These are phyloP conservation scores for Cordyceps sp. DNA, from an alignment of 2,329 filamentous ascomycete species.

Conservation along the genomic window DNA sequence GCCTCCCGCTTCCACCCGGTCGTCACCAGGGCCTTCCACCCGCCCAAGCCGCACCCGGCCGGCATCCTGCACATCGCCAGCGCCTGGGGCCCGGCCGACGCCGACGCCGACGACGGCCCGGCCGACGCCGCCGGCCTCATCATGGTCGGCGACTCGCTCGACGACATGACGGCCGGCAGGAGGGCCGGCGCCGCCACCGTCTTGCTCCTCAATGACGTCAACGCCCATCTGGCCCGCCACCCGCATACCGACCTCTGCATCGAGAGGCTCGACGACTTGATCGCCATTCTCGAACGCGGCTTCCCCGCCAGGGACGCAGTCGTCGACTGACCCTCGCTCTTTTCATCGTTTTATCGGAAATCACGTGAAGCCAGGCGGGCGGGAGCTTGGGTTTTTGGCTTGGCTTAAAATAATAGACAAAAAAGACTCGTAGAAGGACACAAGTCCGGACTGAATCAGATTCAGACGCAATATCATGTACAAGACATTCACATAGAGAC, in stretches of 20 bases:
- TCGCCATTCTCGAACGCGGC: constrained; percentile 57
- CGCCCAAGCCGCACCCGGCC: constrained; percentile 75
- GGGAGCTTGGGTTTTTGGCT: too few species aligned
- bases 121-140: constrained; percentile 32
- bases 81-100: constrained; percentile 61
- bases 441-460: too few species aligned
- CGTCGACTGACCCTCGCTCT: too few species aligned
- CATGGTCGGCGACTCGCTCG: constrained; percentile 67
- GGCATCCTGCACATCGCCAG: constrained; percentile 76
- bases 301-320: constrained; percentile 37
- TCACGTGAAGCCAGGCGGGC: too few species aligned
- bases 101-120: constrained; percentile 8
- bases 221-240: constrained; percentile 50
- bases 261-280: constrained; percentile 54
- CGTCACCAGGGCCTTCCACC: constrained; percentile 67
- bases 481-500: too few species aligned
- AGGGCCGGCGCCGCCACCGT: constrained; percentile 79
- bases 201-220: constrained; percentile 73
- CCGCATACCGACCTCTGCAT: constrained; percentile 66
- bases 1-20: constrained; percentile 57
- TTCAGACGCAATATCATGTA: too few species aligned
- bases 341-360: too few species aligned
- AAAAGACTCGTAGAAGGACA: too few species aligned
- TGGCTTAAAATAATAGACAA: too few species aligned
- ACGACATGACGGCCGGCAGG: constrained; percentile 82